phyloP scores from a whole-genome alignment of 257 asterid genomes.

The Przewalskia tangutica region DNA sequence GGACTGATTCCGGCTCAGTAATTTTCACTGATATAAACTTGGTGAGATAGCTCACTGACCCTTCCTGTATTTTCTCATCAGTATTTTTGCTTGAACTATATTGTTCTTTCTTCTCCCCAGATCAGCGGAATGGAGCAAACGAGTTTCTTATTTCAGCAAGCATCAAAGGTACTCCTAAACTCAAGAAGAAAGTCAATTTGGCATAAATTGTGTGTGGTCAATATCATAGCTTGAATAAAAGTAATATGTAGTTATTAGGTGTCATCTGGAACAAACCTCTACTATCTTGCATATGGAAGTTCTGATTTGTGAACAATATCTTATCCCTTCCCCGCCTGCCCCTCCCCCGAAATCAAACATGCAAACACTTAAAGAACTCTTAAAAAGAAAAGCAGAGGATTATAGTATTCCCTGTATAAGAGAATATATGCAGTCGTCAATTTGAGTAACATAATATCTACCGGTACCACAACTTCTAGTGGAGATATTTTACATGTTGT shows the following conservation, averaged over 20 bases:
- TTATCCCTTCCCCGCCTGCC: neutral
- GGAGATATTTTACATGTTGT: neutral
- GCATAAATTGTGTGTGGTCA: neutral
- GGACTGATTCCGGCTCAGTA: constrained; percentile 50
- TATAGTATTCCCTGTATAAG: neutral
- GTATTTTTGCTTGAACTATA: constrained; percentile 7
- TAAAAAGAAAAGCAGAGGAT: neutral
- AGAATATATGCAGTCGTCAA: neutral
- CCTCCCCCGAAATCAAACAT: neutral
- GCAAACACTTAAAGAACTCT: neutral
- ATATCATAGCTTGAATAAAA: neutral
- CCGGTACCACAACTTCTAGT: neutral
- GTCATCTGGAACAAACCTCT: neutral
- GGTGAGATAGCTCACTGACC: constrained; percentile 35
- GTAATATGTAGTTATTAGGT: neutral
- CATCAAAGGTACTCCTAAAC: constrained; percentile 56
- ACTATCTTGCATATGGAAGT: neutral
- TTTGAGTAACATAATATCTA: neutral
- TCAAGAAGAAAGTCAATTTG: neutral
- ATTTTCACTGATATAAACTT: constrained; percentile 77
- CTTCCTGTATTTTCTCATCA: neutral
- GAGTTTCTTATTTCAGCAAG: constrained; percentile 88
- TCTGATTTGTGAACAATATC: neutral
- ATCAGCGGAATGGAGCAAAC: constrained; percentile 97
- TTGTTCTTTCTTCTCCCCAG: constrained; percentile 26